phyloP scores from a whole-genome alignment of 805 yeast species.

The Suhomyces faveliae region DNA sequence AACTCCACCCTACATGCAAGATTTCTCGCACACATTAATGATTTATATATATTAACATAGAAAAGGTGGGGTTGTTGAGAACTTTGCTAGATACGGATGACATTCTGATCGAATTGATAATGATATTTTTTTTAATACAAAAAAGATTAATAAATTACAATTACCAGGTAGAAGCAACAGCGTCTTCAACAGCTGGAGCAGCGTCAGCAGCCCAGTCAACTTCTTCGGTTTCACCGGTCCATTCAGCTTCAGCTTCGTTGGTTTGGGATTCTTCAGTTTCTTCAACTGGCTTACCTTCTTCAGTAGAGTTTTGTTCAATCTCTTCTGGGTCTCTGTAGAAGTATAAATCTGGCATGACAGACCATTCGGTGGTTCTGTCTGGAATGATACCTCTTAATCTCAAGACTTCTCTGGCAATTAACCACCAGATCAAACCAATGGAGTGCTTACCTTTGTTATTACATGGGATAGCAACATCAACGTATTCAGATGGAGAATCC shows the following conservation, averaged over 20 bases:
- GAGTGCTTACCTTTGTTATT: conserved; percentile 99
- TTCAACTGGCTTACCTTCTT: conserved; percentile 52
- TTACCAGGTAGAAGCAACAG: conserved; percentile 58
- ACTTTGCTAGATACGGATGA: conserved; percentile 3
- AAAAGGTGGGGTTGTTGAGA: conserved; percentile 4
- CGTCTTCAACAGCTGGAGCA: conserved; percentile 68
- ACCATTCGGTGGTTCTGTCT: conserved; percentile 96
- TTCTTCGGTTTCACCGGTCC: conserved; percentile 56
- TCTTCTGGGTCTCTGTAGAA: conserved; percentile 99
- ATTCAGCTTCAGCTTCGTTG: conserved; percentile 55
- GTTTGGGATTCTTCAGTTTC: conserved; percentile 61
- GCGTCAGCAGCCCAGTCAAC: conserved; percentile 67
- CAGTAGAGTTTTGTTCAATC: conserved; percentile 76
- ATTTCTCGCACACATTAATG: neutral
- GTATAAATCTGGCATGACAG: conserved; percentile 99
- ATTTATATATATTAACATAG: conserved; percentile 6
- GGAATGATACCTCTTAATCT: conserved; percentile 98
- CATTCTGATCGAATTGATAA: conserved; percentile 6
- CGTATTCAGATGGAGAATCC: conserved; percentile 98
- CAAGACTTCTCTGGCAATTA: conserved; percentile 97
- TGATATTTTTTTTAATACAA: conserved; percentile 5
- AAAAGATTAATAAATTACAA: conserved; percentile 8
- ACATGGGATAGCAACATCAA: conserved; percentile 99
- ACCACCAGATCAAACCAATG: conserved; percentile 99
- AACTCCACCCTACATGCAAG: neutral